Base-by-base conservation (phyloP, 2,329 filamentous ascomycete genomes). In the Tolypocladium paradoxum region DNA sequence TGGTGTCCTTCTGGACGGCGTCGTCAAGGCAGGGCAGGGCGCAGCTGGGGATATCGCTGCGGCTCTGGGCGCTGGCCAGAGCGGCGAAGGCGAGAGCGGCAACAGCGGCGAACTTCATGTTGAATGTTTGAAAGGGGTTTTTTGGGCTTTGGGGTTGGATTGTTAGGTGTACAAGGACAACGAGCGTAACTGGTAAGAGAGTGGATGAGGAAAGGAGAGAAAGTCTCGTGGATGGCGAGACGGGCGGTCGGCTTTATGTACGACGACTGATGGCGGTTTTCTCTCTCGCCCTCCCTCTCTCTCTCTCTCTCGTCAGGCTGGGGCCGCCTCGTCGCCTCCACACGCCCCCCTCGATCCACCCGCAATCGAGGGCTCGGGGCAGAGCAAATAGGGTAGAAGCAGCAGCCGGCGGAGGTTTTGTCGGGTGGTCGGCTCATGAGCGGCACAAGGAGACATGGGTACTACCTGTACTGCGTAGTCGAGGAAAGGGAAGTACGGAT, bases 71-170 rank as follows among this genome's bases (percentile, higher is more conserved):
- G 52, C 59, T 57, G 46, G 60, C 70, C 52, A 65, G 57, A 54
- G 66, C 61, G 58, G 65, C 65, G 57, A 71, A 61, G 61, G 64
- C 60, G 53, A 69, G 50, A 57, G 65, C 60, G 54, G 63, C 64
- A 59, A 68, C 49, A 53, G 68, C 52, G 63, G 62, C 33, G 55
- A 58, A 66, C 69, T 71, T 72, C 70, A 72, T 72, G 33, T 68
- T 72, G 66, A 61, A 50, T 51, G 52, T 58, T 52, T 58, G 53
- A 47, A 38, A 20, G 24, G 40, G 14, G 20, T 27, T 20, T 27
- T 20, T 14, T 29, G 31, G 34, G 34, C 40, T 49, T 55, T 52
- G 51, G 47, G 48, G 14, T 52, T 45, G 49, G 51, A 48, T 38
- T 51, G 38, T 37, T 29, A 50, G 45, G 43, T 45, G 48, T 53